These are phyloP conservation scores for Isabelozyma pseudorhagii DNA, from an alignment of 805 yeast genomes.

Conservation along the genomic window DNA sequence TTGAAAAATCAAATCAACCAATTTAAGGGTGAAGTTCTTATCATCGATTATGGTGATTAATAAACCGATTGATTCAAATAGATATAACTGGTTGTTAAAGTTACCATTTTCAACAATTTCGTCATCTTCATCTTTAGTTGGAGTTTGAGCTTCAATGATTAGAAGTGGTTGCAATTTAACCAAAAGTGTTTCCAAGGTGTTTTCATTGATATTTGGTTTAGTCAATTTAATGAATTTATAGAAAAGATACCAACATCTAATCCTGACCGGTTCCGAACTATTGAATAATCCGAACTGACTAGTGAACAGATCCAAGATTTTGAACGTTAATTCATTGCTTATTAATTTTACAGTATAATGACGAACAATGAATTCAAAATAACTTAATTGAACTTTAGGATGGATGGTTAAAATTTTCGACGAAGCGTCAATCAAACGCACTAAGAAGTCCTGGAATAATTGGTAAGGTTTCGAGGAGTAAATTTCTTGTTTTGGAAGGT, in stretches of 20 bases:
- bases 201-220: slow-evolving; percentile 54
- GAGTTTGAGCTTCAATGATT: slow-evolving; percentile 56
- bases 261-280: slow-evolving; percentile 66
- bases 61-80: slow-evolving; percentile 85
- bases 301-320: slow-evolving; percentile 73
- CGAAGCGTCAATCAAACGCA: slow-evolving; percentile 46
- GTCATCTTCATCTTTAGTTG: slow-evolving; percentile 55
- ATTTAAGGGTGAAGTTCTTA: slow-evolving; percentile 19
- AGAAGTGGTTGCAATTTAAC: slow-evolving; percentile 61
- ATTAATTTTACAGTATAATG: slow-evolving; percentile 60
- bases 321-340: slow-evolving; percentile 32
- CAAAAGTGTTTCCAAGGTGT: slow-evolving; percentile 49
- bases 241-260: slow-evolving; percentile 88
- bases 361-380: slow-evolving; percentile 82
- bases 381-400: slow-evolving; percentile 76
- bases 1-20: slow-evolving; percentile 64
- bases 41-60: slow-evolving; percentile 50
- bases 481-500: slow-evolving; percentile 63
- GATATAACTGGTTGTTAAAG: slow-evolving; percentile 75
- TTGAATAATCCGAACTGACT: slow-evolving; percentile 82
- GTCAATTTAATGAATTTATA: slow-evolving; percentile 77
- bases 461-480: slow-evolving; percentile 62
- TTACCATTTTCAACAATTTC: slow-evolving; percentile 45
- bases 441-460: slow-evolving; percentile 60
- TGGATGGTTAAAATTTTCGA: slow-evolving; percentile 52